phyloP scores from a whole-genome alignment of 1,284 basidiomycete species.

The Trametes hirsuta region DNA sequence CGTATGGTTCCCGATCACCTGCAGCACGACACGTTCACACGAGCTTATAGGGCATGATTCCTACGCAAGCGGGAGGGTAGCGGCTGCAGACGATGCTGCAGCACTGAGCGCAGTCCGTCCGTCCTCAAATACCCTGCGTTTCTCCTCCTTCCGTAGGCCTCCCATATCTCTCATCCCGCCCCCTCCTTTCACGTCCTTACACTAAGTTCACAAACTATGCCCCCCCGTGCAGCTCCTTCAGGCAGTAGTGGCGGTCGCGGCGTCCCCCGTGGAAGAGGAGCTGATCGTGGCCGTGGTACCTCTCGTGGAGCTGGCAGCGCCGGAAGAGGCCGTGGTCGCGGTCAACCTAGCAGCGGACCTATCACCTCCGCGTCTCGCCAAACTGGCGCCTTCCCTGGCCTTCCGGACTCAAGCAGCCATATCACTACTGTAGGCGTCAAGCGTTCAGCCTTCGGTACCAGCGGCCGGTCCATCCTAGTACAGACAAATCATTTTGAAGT shows the following conservation, averaged over 20 bases:
- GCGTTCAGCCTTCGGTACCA: constrained; percentile 61
- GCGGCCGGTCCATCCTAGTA: constrained; percentile 56
- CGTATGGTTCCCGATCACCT: too few relatives aligned
- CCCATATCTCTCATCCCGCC: background rate
- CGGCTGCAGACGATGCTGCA: too few relatives aligned
- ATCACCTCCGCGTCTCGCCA: constrained; percentile 25
- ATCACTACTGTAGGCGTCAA: constrained; percentile 63
- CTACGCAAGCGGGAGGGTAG: too few relatives aligned
- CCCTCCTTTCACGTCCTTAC: background rate
- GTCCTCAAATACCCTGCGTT: too few relatives aligned
- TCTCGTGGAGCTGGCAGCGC: constrained; percentile 22
- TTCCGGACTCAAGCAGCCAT: constrained; percentile 39
- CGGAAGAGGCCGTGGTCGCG: too few relatives aligned
- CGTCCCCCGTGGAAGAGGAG: background rate
- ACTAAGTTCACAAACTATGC: constrained; percentile 33
- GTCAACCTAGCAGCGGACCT: background rate
- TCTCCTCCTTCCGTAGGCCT: background rate
- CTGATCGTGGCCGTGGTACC: constrained; percentile 7
- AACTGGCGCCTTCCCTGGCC: constrained; percentile 34
- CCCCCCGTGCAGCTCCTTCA: constrained; percentile 39
- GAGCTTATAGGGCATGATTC: too few relatives aligned
- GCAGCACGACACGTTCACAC: too few relatives aligned
- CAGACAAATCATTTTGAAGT: constrained; percentile 67
- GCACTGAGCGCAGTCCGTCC: too few relatives aligned
- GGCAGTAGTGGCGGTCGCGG: constrained; percentile 15